Conservation (phyloP, 164 flowering plant species). For the Vitis rupestris region DNA sequence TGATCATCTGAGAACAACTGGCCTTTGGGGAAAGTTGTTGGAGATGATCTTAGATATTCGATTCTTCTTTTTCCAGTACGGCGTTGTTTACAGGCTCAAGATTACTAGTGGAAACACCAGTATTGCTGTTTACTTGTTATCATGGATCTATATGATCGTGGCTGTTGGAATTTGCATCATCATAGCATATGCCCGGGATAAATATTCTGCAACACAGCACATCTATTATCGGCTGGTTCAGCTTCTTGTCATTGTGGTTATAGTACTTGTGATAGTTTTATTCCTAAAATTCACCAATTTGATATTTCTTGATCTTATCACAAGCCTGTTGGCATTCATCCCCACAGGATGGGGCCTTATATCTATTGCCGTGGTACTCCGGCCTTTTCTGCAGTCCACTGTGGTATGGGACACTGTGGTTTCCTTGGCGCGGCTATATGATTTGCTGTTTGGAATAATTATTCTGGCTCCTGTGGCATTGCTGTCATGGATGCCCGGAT, state of each 20-base stretch:
- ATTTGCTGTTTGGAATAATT: constrained; percentile 66
- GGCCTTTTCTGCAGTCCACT: constrained; percentile 72
- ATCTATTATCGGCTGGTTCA: constrained; percentile 77
- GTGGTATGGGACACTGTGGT: constrained; percentile 83
- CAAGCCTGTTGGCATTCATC: constrained; percentile 73
- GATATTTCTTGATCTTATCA: constrained; percentile 52
- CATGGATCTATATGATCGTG: constrained; percentile 72
- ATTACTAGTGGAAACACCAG: constrained; percentile 52
- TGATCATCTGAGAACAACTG: constrained; percentile 78
- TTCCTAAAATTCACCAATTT: constrained; percentile 58
- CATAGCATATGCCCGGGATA: constrained; percentile 67
- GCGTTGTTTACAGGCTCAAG: constrained; percentile 71
- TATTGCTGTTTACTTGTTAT: constrained; percentile 77
- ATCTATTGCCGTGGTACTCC: constrained; percentile 73
- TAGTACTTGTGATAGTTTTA: constrained; percentile 51
- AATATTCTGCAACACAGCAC: constrained; percentile 72
- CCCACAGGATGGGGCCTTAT: constrained; percentile 97
- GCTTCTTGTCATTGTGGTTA: constrained; percentile 43
- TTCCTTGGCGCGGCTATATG: constrained; percentile 82
- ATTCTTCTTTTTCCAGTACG: constrained; percentile 94
- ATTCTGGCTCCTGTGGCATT: constrained; percentile 91
- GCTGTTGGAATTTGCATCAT: constrained; percentile 52
- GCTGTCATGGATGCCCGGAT: constrained; percentile 92
- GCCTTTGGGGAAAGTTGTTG: constrained; percentile 86
- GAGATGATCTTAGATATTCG: constrained; percentile 90